Percentiles rank a stretch among this genome's conserved stretches.
Evolutionary conservation across 345 rosid genomes (phyloP).

Genomic region (Luvunga scandens): DNA sequence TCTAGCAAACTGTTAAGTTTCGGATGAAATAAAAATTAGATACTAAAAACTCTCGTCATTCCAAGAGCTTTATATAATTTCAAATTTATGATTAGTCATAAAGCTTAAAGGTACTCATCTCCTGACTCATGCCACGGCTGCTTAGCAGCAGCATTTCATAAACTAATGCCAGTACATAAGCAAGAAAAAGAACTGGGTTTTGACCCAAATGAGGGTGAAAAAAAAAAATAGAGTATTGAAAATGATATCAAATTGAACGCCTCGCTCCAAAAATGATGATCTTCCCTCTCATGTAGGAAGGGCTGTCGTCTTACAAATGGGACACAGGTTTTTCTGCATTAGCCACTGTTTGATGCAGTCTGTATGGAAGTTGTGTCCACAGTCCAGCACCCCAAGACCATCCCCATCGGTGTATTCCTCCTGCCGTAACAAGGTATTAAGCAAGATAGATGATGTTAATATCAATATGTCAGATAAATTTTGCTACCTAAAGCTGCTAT

Average conservation of each 20-base stretch:
- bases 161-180: slow-evolving; percentile 16
- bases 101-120: slow-evolving; percentile 11
- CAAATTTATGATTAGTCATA: slow-evolving; percentile 1
- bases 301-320: slow-evolving; percentile 77
- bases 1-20: too few species aligned
- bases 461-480: not conserved
- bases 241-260: slow-evolving; percentile 14
- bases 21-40: too few species aligned
- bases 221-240: not conserved
- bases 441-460: not conserved
- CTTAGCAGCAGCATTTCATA: not conserved
- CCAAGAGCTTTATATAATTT: too few species aligned
- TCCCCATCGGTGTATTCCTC: slow-evolving; percentile 75
- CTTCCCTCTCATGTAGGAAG: slow-evolving; percentile 33
- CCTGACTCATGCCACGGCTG: slow-evolving; percentile 20
- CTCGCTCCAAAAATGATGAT: not conserved
- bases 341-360: slow-evolving; percentile 85
- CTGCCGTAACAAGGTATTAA: slow-evolving; percentile 32
- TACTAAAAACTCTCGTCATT: too few species aligned
- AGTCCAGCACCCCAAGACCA: slow-evolving; percentile 68
- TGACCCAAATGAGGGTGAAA: not conserved
- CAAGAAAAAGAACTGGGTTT: not conserved
- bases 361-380: slow-evolving; percentile 79
- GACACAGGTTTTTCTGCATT: slow-evolving; percentile 80
- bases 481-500: not conserved